These are phyloP conservation scores for Yarrowia deformans DNA, from an alignment of 805 yeast species.

Conservation along the genomic window DNA sequence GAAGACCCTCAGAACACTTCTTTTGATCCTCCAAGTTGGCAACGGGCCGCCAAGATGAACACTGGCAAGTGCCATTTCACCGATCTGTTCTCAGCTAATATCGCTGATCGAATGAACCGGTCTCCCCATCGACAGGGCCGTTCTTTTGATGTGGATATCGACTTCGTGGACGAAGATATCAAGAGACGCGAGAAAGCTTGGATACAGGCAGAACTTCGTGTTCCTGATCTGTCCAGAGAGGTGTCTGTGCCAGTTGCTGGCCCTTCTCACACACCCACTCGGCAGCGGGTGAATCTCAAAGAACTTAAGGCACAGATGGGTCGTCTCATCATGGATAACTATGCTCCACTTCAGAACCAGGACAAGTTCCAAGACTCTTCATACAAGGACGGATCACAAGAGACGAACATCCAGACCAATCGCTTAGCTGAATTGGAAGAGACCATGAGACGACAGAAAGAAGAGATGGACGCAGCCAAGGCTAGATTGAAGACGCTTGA, in stretches of 20 bases:
- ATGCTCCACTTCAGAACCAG: slow-evolving; percentile 4
- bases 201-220: not conserved
- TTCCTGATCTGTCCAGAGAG: not conserved
- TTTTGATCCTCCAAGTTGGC: too few species aligned
- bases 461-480: slow-evolving; percentile 1
- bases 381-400: not conserved
- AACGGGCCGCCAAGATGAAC: not conserved
- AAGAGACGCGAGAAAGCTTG: slow-evolving; percentile 1
- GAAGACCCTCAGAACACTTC: not conserved
- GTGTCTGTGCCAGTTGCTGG: too few species aligned
- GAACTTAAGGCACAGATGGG: slow-evolving; percentile 15
- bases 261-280: not conserved
- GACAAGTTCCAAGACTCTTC: not conserved
- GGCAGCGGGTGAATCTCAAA: slow-evolving; percentile 1
- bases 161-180: not conserved
- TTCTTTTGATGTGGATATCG: not conserved
- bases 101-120: not conserved
- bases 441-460: not conserved
- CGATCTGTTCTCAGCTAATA: not conserved
- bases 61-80: not conserved
- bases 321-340: slow-evolving; percentile 2
- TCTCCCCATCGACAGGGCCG: slow-evolving; percentile 2
- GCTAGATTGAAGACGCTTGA: not conserved
- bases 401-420: not conserved
- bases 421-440: slow-evolving; percentile 5